Base-by-base conservation (phyloP, 768 basidiomycete genomes). In the Trametes villosa region DNA sequence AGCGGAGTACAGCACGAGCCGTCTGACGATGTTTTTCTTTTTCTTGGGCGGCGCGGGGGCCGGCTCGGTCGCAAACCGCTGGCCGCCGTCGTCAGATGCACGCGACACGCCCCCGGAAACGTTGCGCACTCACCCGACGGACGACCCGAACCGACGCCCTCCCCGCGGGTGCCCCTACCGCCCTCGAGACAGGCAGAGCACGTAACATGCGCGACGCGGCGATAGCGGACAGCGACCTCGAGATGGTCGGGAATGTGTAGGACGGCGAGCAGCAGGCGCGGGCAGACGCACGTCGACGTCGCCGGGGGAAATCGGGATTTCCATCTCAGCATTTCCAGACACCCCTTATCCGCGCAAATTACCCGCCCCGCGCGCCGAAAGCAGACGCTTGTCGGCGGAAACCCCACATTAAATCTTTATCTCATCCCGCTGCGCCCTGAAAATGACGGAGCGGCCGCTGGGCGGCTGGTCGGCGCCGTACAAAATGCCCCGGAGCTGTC, bases 31-130 rank as follows among this genome's bases (percentile, higher is more conserved):
- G 49, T 75, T 72, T 62, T 77, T 83, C 71, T 82, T 82, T 74
- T 85, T 86, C 70, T 81, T 80, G 9, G 83, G 81, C 34, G 71
- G 60, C 64, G 71, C 52, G 2, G 72, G 66, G 1, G 83, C 67
- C 38, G 81, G 70, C 57, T 87, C 88, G 42, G 88, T 89, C 55
- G 85, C 77, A 56, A 90, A 74, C 71, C 83, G 84, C 90, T 91
- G 71, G 51, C 55, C 24, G n/a, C 48, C 50, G 53, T 53, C 63
- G 59, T 45, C 52, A 42, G 22, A 53, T 36, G 42, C 30, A 40
- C 52, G 48, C 18, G 47, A 59, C 27, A 59, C 57, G 49, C 11
- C 38, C 0, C 45, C 55, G 50, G 29, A 53, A 52, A 64, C 46
- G 29, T 33, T 46, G 24, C 53, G 42, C 44, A 73, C 84, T 73